Conservation (phyloP, 2,329 filamentous ascomycete genomes). For the Botrytis hyacinthi region DNA sequence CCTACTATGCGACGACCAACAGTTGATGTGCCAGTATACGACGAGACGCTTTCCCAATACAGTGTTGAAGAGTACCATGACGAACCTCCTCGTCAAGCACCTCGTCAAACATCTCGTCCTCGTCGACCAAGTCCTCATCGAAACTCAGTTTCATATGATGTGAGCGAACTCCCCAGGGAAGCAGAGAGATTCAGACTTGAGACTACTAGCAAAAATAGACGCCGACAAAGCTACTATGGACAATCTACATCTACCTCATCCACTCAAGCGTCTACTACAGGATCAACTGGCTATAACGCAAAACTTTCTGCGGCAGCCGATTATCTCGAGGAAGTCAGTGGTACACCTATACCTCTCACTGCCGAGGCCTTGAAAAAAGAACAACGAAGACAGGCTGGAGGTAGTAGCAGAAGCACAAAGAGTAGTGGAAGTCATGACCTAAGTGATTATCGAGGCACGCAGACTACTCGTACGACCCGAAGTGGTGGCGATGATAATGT, state of each 20-base stretch:
- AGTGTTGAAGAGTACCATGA: constrained; percentile 14
- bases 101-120: constrained; percentile 21
- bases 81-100: constrained; percentile 11
- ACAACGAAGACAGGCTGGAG: constrained; percentile 45
- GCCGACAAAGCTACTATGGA: constrained; percentile 35
- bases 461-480: constrained; percentile 57
- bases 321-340: constrained; percentile 55
- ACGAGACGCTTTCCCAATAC: not conserved
- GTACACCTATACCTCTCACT: constrained; percentile 50
- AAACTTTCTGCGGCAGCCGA: constrained; percentile 46
- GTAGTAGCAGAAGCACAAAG: constrained; percentile 54
- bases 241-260: constrained; percentile 26
- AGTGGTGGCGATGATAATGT: constrained; percentile 49
- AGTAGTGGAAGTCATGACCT: constrained; percentile 61
- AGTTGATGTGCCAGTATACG: constrained; percentile 10
- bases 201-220: constrained; percentile 32
- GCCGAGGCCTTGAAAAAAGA: constrained; percentile 49
- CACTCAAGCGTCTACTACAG: constrained; percentile 13
- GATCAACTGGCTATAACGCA: constrained; percentile 42
- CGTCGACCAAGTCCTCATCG: constrained; percentile 32
- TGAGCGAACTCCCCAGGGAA: constrained; percentile 21
- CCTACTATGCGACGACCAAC: constrained; percentile 14
- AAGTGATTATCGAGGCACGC: constrained; percentile 61
- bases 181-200: constrained; percentile 29
- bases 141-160: constrained; percentile 36